Evolutionary conservation across 192 early-diverging fungal genomes (phyloP).

Genomic region (Piromyces finnis): DNA sequence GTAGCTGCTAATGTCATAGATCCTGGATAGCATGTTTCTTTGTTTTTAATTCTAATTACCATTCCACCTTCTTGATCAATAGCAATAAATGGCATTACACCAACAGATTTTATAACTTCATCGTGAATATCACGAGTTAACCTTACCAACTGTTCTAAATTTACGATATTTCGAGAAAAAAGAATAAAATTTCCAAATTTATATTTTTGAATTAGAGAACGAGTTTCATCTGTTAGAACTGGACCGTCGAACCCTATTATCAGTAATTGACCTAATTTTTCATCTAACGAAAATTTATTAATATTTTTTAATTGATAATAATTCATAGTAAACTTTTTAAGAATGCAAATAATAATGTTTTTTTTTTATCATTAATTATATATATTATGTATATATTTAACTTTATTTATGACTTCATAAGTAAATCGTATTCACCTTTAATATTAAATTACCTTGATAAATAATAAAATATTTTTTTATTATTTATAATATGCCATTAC

Average conservation of each 20-base stretch:
- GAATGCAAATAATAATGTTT: too few relatives aligned
- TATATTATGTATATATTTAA: too few relatives aligned
- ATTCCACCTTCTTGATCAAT: neutral
- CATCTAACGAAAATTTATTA: neutral
- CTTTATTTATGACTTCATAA: too few relatives aligned
- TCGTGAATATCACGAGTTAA: neutral
- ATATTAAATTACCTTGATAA: too few relatives aligned
- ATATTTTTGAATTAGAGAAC: neutral
- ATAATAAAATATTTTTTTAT: too few relatives aligned
- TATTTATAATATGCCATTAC: too few relatives aligned
- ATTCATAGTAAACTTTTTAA: too few relatives aligned
- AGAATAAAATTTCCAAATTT: neutral
- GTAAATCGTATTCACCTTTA: too few relatives aligned
- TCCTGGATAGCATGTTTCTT: neutral
- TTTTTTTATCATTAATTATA: too few relatives aligned
- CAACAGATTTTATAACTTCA: neutral
- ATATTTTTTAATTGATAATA: neutral
- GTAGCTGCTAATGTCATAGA: neutral
- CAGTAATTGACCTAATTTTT: neutral
- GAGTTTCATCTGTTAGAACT: neutral
- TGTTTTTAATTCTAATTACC: neutral
- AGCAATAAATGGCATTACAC: neutral
- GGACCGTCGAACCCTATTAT: neutral
- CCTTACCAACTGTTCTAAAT: neutral
- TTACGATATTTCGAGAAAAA: neutral